Base-by-base conservation (phyloP, 2,329 filamentous ascomycete genomes). In the Colletotrichum eleusines region DNA sequence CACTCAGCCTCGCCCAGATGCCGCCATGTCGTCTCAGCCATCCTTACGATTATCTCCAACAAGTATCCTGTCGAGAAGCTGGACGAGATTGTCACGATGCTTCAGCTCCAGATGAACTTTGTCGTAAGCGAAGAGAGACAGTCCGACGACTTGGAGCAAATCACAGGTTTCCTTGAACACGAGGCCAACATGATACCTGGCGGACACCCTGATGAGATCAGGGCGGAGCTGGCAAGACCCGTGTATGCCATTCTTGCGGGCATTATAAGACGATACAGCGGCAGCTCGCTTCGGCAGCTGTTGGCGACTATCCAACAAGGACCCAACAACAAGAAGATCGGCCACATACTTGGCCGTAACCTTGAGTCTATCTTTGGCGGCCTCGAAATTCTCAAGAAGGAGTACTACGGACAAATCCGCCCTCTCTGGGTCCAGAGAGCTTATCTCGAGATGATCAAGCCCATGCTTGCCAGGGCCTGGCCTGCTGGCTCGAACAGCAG, bases 391-490 rank as follows among this genome's bases (percentile, higher is more conserved):
- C 77, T 86, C 1, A 78, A 76, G 20, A 77, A 82, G 57, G 81
- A 83, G 5, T 81, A 80, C 72, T 84, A 83, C 66, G 84, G 83
- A 5, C 72, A 31, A 50, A 73, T 82, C 2, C 84, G 83, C 72
- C 82, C 82, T 4, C 78, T 87, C 1, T 85, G 83, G 81, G 77
- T 81, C 69, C 86, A 88, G 69, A 86, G 85, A 76, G 77, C 84
- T 2, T 88, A 87, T 75, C 79, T 83, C 57, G 80, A 84, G 59
- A 76, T 87, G 9, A 81, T 82, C 31, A 81, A 81, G 73, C 83
- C 84, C 4, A 81, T 87, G 76, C 78, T 87, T 4, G 74, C 78
- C 18, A 76, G 77, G 3, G 86, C 86, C 11, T 80, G 84, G 46
- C 81, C 81, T 1, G 69, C 57, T n/a, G 66, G 73, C 62, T 33